Percentiles rank a stretch among this genome's conserved stretches.
Evolutionary conservation across 1,284 basidiomycete genomes (phyloP).

Genomic region (Polyporus tsugae): DNA sequence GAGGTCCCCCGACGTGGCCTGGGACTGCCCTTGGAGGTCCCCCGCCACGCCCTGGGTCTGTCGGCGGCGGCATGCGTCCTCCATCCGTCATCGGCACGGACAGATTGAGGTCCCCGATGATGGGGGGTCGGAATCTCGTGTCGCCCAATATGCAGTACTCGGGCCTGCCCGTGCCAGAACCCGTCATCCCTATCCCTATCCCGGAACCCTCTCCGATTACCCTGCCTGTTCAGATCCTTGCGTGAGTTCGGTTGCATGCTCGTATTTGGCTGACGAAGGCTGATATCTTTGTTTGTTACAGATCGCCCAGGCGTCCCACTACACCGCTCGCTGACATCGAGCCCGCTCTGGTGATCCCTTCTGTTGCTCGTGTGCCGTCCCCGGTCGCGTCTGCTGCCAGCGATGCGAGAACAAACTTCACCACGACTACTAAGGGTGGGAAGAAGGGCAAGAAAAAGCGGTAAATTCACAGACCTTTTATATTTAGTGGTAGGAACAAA

Average conservation of each 20-base stretch:
- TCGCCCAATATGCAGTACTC: slow-evolving; percentile 21
- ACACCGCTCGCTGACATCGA: slow-evolving; percentile 27
- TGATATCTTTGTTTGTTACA: neutral
- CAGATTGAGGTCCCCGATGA: slow-evolving; percentile 30
- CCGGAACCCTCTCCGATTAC: slow-evolving; percentile 26
- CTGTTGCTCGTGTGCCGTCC: slow-evolving; percentile 26
- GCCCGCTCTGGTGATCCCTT: slow-evolving; percentile 18
- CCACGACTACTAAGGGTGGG: slow-evolving; percentile 26
- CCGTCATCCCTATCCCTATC: slow-evolving; percentile 29
- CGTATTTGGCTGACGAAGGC: neutral
- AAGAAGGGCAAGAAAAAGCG: slow-evolving; percentile 36
- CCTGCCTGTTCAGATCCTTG: slow-evolving; percentile 23
- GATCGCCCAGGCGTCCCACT: slow-evolving; percentile 22
- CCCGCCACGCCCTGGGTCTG: slow-evolving; percentile 20
- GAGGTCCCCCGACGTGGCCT: slow-evolving; percentile 14
- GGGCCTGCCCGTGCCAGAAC: slow-evolving; percentile 6
- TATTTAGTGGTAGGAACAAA: too few relatives aligned
- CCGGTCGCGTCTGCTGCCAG: slow-evolving; percentile 27
- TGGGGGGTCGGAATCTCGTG: slow-evolving; percentile 25
- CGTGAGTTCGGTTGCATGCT: slow-evolving; percentile 17
- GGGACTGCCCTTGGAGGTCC: slow-evolving; percentile 21
- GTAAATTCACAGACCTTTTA: slow-evolving; percentile 5
- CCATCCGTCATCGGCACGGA: slow-evolving; percentile 19
- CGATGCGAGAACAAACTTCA: slow-evolving; percentile 24
- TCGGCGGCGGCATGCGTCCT: slow-evolving; percentile 27